Conservation (phyloP, 208 protist species). For the Leishmania major region DNA sequence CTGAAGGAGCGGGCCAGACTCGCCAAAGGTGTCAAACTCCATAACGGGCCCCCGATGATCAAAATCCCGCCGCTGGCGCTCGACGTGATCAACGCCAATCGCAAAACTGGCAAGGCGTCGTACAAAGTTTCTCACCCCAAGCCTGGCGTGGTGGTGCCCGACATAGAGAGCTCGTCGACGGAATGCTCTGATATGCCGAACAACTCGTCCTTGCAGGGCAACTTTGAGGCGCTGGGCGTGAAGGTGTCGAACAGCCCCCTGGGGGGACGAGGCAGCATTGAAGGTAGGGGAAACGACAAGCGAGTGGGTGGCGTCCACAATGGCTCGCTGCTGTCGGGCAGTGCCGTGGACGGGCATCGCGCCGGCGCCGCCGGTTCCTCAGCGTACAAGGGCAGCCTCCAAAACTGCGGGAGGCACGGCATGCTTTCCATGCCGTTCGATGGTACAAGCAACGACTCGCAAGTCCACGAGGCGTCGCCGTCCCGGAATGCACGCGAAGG, state of each 20-base stretch:
- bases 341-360: background rate
- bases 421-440: background rate
- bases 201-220: background rate
- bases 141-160: no score
- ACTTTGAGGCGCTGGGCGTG: conserved; percentile 15
- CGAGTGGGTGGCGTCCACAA: background rate
- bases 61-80: conserved; percentile 32
- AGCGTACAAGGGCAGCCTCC: conserved; percentile 10
- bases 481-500: background rate
- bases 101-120: conserved; percentile 7
- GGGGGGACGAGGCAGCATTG: no score
- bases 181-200: conserved; percentile 9
- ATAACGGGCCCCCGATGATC: conserved; percentile 7
- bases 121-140: conserved; percentile 3
- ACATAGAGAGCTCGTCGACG: no score
- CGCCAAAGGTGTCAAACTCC: conserved; percentile 20
- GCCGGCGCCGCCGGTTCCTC: background rate
- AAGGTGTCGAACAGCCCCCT: conserved; percentile 5
- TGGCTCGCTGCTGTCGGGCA: background rate
- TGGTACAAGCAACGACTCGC: background rate
- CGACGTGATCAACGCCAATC: conserved; percentile 22
- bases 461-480: background rate
- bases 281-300: no score
- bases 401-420: background rate
- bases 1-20: conserved; percentile 26